These are phyloP conservation scores for Amanita pseudoporphyria DNA, from an alignment of 768 basidiomycete species.

Conservation along the genomic window DNA sequence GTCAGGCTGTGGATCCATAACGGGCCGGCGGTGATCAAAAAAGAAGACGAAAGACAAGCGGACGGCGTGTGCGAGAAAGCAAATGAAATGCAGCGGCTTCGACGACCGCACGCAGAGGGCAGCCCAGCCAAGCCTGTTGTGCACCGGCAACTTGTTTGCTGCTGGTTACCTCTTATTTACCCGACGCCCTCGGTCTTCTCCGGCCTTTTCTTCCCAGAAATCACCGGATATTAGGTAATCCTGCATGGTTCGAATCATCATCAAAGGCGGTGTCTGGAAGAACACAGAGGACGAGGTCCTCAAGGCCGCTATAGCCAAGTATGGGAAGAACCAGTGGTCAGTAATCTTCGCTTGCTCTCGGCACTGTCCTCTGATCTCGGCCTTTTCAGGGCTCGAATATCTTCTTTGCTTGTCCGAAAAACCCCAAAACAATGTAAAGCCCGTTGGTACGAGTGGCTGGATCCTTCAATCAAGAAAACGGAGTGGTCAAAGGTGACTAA, in stretches of 20 bases:
- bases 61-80: constrained; percentile 6
- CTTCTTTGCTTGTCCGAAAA: constrained; percentile 93
- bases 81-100: constrained; percentile 8
- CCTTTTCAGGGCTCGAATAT: constrained; percentile 84
- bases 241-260: constrained; percentile 80
- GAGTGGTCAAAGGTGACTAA: constrained; percentile 91
- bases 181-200: constrained; percentile 15
- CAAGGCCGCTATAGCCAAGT: constrained; percentile 97
- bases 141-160: constrained; percentile 25
- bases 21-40: constrained; percentile 34
- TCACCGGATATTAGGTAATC: constrained; percentile 10
- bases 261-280: constrained; percentile 92
- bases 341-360: constrained; percentile 9
- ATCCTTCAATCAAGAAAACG: constrained; percentile 99
- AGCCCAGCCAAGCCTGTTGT: constrained; percentile 11
- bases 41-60: constrained; percentile 12
- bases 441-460: constrained; percentile 99
- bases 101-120: constrained; percentile 8
- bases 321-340: constrained; percentile 93
- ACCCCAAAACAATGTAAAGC: constrained; percentile 99
- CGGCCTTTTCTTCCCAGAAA: not conserved
- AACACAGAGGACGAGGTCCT: constrained; percentile 98
- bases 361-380: constrained; percentile 3
- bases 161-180: constrained; percentile 19
- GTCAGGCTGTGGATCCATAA: constrained; percentile 31